Base-by-base conservation (phyloP, 768 basidiomycete genomes). In the Leccinum uliginosum region DNA sequence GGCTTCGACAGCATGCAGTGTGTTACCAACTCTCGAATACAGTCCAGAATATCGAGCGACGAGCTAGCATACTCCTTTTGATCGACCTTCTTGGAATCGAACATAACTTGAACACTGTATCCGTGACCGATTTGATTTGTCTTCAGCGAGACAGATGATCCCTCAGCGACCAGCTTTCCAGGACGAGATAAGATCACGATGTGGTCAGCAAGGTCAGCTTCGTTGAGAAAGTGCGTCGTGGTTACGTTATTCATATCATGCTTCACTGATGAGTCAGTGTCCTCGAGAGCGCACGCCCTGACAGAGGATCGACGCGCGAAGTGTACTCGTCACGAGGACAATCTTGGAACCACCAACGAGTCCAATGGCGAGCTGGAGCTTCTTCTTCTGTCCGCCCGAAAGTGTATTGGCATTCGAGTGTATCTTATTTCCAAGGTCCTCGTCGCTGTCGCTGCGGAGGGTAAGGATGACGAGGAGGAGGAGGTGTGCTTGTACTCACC, bases 191-290 rank as follows among this genome's bases (percentile, higher is more conserved):
- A 75, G 53, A 92, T 84, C 0, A 85, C 87, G 52, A 92, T 87
- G 19, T 83, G 77, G 62, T 92, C 89, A 0, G 83, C 89, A 4
- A 91, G 74, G 64, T 91, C 89, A 0, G 89, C 89, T 68, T 91
- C 89, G 55, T 91, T 89, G 2, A 90, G 76, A 71, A 88, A 88
- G 72, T 91, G 90, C 0, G 89, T 93, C 0, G 90, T 91, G 67
- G 91, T 85, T 3, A 93, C 75, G 34, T 91, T 83, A 0, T 85
- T 84, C 50, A 86, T 75, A 43, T 85, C 83, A 34, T 84, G 75
- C 14, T 85, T 80, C 55, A 87, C 82, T 3, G 83, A 78, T 4
- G n/a, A n/a, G 81, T 88, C 54, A 93, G 71, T 0, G 84, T 86
- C 54, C 84, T 80, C 90, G 89, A 93, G 6, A 93, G 71, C 1